Conservation (phyloP, 2,329 filamentous ascomycete genomes). For the Trichophaea hybrida region DNA sequence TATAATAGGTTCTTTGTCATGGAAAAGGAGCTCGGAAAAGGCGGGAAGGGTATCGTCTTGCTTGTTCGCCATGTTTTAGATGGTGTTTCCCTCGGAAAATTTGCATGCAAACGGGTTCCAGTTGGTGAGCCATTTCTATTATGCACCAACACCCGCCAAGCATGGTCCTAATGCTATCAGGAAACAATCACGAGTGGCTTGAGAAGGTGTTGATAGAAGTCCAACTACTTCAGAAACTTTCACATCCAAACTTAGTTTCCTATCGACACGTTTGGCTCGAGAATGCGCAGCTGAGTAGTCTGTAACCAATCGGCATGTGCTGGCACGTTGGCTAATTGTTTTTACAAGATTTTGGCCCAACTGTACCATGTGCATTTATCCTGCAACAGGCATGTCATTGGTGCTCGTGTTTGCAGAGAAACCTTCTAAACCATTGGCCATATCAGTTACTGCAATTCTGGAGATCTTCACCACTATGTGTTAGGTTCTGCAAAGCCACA, state of each 20-base stretch:
- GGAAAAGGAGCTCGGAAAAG: conserved; percentile 69
- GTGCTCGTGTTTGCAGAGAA: neutral
- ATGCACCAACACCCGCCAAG: neutral
- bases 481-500: conserved; percentile 51
- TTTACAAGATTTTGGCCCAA: conserved; percentile 56
- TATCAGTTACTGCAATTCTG: conserved; percentile 66
- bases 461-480: conserved; percentile 79
- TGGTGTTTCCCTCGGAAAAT: conserved; percentile 72
- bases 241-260: conserved; percentile 87
- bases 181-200: conserved; percentile 86
- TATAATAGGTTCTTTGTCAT: conserved; percentile 60
- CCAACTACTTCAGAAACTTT: conserved; percentile 76
- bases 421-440: neutral
- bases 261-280: conserved; percentile 97
- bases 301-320: conserved; percentile 12
- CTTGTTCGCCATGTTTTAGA: conserved; percentile 89
- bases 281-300: conserved; percentile 58
- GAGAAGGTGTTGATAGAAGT: conserved; percentile 92
- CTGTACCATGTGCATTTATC: conserved; percentile 89
- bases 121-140: conserved; percentile 40
- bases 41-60: conserved; percentile 87
- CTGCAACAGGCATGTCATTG: conserved; percentile 51
- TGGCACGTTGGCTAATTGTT: conserved; percentile 7
- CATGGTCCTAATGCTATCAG: conserved; percentile 21
- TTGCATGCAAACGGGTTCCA: conserved; percentile 92